Evolutionary conservation across 495 filamentous ascomycete genomes (phyloP).

Genomic region (Amphirosellinia nigrospora): DNA sequence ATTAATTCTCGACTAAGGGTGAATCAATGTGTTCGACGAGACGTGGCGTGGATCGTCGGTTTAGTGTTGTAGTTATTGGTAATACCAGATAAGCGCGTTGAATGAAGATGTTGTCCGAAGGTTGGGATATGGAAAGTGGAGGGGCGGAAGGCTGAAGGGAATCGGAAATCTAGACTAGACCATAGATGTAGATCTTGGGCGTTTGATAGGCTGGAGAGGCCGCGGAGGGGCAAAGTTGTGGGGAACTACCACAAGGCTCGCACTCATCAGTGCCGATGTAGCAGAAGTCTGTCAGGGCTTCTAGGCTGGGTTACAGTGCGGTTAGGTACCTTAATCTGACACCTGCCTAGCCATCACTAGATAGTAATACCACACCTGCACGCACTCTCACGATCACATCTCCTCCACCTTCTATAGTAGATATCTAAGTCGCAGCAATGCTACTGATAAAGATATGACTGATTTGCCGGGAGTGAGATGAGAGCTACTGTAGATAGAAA

Average conservation of each 20-base stretch:
- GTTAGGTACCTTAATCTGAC: background rate
- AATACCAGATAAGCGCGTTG: background rate
- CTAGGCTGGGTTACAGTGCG: slow-evolving; percentile 5
- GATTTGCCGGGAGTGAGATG: background rate
- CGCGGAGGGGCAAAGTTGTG: background rate
- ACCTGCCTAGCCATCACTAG: background rate
- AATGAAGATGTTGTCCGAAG: background rate
- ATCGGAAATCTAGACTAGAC: background rate
- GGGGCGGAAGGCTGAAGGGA: slow-evolving; percentile 19
- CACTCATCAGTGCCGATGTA: background rate
- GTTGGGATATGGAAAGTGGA: background rate
- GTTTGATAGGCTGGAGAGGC: background rate
- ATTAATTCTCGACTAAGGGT: background rate
- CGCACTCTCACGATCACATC: background rate
- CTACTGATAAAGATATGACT: background rate
- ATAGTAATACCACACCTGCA: background rate
- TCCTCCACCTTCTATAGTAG: background rate
- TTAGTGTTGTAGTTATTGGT: background rate
- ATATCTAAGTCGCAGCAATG: background rate
- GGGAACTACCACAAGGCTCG: slow-evolving; percentile 1
- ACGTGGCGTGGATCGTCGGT: background rate
- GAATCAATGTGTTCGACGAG: background rate
- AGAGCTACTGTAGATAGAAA: background rate
- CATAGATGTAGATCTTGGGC: background rate
- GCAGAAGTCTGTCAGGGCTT: background rate